A percentile compares a stretch with the other conserved stretches of the same genome.
These are phyloP conservation scores for Paraglomus brasilianum DNA, from an alignment of 192 early-diverging fungal genomes.

Conservation along the genomic window DNA sequence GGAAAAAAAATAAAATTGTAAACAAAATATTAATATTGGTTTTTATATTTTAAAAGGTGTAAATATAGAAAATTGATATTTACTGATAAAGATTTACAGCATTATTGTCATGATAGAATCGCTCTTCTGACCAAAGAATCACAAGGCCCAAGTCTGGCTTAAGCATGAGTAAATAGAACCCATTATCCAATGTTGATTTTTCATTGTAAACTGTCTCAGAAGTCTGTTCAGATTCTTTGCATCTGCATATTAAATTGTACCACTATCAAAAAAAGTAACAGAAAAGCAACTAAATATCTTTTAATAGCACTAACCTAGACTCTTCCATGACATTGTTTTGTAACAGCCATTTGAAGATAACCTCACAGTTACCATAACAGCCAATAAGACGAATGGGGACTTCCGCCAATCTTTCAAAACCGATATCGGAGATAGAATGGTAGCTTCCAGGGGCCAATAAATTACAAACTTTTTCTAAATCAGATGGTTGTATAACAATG, in stretches of 20 bases:
- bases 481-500: no score
- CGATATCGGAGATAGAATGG: conserved; percentile 14
- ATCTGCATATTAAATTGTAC: neutral
- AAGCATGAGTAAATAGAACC: conserved; percentile 4
- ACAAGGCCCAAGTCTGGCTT: neutral
- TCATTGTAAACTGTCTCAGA: neutral
- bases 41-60: no score
- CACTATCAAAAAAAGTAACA: neutral
- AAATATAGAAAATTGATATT: no score
- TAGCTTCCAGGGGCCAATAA: neutral
- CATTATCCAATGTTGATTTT: neutral
- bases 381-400: conserved; percentile 16
- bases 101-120: no score
- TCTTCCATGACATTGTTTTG: neutral
- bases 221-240: neutral
- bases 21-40: no score
- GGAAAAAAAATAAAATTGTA: no score
- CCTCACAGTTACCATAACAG: conserved; percentile 7
- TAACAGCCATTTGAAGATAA: conserved; percentile 1
- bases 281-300: neutral
- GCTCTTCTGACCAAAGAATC: no score
- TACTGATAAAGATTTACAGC: no score
- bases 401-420: neutral
- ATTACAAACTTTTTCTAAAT: neutral
- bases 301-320: neutral